These are phyloP conservation scores for Ceratobasidium sp. DNA, from an alignment of 1,284 basidiomycete species.

Conservation along the genomic window DNA sequence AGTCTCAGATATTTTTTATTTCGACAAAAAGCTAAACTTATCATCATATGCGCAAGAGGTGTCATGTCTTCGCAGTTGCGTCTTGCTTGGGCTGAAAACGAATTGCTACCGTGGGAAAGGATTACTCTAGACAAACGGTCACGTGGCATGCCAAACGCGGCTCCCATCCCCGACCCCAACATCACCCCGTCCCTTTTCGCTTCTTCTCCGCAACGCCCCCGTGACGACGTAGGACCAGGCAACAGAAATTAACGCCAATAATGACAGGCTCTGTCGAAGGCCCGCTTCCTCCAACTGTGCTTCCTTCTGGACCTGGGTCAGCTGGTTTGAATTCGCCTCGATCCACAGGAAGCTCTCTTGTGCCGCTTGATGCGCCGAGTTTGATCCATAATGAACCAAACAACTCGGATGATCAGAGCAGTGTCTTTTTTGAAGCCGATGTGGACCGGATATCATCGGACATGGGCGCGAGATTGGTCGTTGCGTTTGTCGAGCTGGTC, in stretches of 20 bases:
- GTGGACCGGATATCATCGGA: background rate
- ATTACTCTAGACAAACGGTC: background rate
- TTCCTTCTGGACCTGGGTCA: background rate
- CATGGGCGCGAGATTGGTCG: slow-evolving; percentile 25
- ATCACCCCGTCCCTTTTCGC: background rate
- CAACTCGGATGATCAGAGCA: background rate
- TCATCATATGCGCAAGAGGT: too few species aligned
- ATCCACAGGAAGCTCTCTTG: background rate
- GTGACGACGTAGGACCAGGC: background rate
- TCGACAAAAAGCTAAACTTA: too few species aligned
- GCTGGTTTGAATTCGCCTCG: background rate
- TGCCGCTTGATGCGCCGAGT: background rate
- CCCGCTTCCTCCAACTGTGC: background rate
- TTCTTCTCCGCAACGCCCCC: background rate
- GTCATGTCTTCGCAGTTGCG: too few species aligned
- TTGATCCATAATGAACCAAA: background rate
- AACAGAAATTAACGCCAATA: background rate
- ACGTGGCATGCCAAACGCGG: background rate
- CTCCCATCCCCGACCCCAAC: background rate
- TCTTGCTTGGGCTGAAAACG: too few species aligned
- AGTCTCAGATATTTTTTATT: too few species aligned
- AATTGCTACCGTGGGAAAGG: too few species aligned
- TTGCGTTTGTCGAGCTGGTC: slow-evolving; percentile 13
- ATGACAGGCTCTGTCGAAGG: background rate
- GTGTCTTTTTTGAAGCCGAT: background rate